Percentiles rank a stretch among this genome's conserved stretches.
phyloP scores from a whole-genome alignment of 805 yeast genomes.

The Candida multigemmis region DNA sequence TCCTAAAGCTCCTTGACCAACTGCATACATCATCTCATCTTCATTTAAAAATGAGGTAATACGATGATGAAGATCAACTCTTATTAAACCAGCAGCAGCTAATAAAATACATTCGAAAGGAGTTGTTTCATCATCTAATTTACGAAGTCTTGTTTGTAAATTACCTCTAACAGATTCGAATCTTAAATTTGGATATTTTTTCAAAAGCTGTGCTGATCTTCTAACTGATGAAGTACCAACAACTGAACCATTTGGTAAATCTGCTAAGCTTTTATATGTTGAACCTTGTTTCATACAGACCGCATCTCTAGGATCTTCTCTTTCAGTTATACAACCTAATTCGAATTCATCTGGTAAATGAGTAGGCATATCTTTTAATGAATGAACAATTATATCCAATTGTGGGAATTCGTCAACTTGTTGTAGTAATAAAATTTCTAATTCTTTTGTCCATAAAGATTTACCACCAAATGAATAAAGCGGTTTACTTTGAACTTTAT shows the following conservation, averaged over 20 bases:
- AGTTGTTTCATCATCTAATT: conserved; percentile 56
- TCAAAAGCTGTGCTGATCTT: conserved; percentile 82
- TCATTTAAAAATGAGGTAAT: conserved; percentile 64
- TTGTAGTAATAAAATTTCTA: conserved; percentile 67
- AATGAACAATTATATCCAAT: conserved; percentile 86
- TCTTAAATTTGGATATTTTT: conserved; percentile 63
- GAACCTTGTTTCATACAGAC: conserved; percentile 64
- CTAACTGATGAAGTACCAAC: conserved; percentile 95
- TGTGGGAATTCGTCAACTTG: conserved; percentile 53
- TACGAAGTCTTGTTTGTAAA: conserved; percentile 66
- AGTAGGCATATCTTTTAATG: conserved; percentile 91
- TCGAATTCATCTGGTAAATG: conserved; percentile 81
- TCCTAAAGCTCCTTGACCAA: conserved; percentile 98
- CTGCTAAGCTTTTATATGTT: conserved; percentile 53
- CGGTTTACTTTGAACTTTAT: conserved; percentile 76
- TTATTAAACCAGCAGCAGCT: conserved; percentile 85
- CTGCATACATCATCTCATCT: conserved; percentile 88
- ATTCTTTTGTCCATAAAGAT: conserved; percentile 91
- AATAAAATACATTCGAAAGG: conserved; percentile 67
- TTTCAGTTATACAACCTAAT: conserved; percentile 73
- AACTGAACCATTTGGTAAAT: conserved; percentile 75
- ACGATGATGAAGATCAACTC: conserved; percentile 65
- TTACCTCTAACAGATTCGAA: conserved; percentile 84
- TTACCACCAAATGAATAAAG: conserved; percentile 94
- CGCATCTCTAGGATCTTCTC: conserved; percentile 94